phyloP scores from a whole-genome alignment of 805 yeast species.

The Pichia californica region DNA sequence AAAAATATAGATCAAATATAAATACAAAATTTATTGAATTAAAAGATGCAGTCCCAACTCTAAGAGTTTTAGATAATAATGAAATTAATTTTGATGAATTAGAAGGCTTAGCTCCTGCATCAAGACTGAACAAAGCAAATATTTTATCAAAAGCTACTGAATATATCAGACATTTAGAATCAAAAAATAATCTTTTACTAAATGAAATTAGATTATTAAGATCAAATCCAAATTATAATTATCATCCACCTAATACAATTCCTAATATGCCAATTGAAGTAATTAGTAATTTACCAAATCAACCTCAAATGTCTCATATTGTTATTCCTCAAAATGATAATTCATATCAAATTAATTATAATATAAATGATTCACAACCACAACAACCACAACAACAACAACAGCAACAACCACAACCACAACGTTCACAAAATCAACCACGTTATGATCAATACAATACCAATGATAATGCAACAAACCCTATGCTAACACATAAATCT shows the following conservation, averaged over 20 bases:
- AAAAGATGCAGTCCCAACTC: conserved; percentile 72
- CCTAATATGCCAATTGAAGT: conserved; percentile 9
- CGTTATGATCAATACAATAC: background rate
- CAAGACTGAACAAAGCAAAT: conserved; percentile 71
- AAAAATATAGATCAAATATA: conserved; percentile 72
- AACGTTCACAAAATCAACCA: conserved; percentile 10
- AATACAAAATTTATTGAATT: conserved; percentile 63
- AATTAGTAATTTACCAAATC: conserved; percentile 6
- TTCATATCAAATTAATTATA: no score
- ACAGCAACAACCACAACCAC: conserved; percentile 2
- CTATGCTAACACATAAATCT: no score
- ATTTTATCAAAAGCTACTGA: conserved; percentile 74
- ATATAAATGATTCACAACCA: background rate
- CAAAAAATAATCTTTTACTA: conserved; percentile 44
- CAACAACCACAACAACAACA: conserved; percentile 11
- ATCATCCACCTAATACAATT: conserved; percentile 3
- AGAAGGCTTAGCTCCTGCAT: conserved; percentile 72
- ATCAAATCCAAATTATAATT: conserved; percentile 4
- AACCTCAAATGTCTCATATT: conserved; percentile 3
- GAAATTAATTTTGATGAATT: conserved; percentile 37
- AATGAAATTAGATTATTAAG: conserved; percentile 40
- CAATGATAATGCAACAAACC: no score
- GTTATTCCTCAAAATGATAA: background rate
- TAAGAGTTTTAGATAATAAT: conserved; percentile 48
- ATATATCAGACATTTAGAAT: conserved; percentile 67